Evolutionary conservation across 176 grass and related monocot species (phyloP).

Genomic region (Hyparrhenia diplandra): DNA sequence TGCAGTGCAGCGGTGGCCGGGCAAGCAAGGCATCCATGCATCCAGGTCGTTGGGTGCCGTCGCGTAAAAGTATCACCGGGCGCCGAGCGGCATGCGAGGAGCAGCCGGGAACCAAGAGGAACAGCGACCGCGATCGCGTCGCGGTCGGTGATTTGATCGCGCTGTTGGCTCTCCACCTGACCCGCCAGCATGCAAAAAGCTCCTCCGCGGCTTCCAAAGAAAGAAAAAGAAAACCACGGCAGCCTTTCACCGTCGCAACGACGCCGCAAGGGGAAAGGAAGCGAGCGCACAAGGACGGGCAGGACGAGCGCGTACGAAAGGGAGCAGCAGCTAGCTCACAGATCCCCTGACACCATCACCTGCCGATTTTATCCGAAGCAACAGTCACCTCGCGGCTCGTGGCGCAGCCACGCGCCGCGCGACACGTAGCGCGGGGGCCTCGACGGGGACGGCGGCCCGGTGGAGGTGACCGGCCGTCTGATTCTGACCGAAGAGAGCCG

Average conservation of each 20-base stretch:
- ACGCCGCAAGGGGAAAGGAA: neutral
- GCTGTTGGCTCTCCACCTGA: too few relatives aligned
- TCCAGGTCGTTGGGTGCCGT: neutral
- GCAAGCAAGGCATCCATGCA: neutral
- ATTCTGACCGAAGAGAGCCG: neutral
- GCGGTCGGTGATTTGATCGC: neutral
- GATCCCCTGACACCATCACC: neutral
- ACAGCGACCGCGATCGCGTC: neutral
- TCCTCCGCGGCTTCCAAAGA: neutral
- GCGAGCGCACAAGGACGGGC: too few relatives aligned
- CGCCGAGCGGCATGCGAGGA: neutral
- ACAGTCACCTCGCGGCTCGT: neutral
- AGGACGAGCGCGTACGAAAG: neutral
- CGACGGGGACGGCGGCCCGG: neutral
- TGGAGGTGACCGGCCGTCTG: too few relatives aligned
- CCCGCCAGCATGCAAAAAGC: too few relatives aligned
- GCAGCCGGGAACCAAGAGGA: too few relatives aligned
- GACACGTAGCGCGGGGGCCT: neutral
- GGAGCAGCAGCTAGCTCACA: neutral
- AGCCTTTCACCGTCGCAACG: too few relatives aligned
- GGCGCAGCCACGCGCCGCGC: neutral
- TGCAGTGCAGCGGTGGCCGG: neutral
- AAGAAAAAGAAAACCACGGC: too few relatives aligned
- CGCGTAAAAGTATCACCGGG: slow-evolving; percentile 8
- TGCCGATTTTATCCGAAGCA: slow-evolving; percentile 1